A percentile compares a stretch with the other conserved stretches of the same genome.
phyloP scores from a whole-genome alignment of 345 rosid species.

The Ricinus communis region DNA sequence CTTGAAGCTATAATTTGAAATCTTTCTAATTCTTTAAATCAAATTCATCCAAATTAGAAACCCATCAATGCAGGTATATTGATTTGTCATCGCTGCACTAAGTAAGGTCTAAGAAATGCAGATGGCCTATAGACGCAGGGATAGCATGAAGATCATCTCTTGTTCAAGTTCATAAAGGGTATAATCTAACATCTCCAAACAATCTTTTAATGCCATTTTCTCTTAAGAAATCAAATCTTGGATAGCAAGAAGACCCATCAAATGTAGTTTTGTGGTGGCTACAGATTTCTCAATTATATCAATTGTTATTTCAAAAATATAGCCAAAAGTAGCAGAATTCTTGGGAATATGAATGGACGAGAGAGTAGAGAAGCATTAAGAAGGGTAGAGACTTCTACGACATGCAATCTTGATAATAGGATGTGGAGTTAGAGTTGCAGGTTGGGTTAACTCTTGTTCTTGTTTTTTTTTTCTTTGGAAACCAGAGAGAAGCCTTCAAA shows the following conservation, averaged over 20 bases:
- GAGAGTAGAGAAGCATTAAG: slow-evolving; percentile 7
- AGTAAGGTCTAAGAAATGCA: background rate
- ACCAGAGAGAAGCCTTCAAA: background rate
- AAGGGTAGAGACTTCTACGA: background rate
- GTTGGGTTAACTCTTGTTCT: background rate
- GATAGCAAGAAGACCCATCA: background rate
- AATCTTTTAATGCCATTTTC: slow-evolving; percentile 4
- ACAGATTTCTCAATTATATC: background rate
- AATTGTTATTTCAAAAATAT: background rate
- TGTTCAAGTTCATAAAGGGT: background rate
- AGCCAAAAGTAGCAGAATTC: background rate
- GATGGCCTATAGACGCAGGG: background rate
- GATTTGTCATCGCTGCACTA: slow-evolving; percentile 16
- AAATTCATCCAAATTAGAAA: slow-evolving; percentile 6
- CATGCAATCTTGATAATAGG: background rate
- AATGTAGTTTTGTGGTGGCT: background rate
- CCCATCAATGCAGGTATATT: slow-evolving; percentile 13
- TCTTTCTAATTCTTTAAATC: background rate
- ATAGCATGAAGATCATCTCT: slow-evolving; percentile 9
- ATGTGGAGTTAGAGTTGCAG: background rate
- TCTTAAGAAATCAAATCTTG: slow-evolving; percentile 5
- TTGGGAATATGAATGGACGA: background rate
- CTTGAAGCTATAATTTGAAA: background rate
- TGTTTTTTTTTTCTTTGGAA: background rate
- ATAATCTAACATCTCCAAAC: slow-evolving; percentile 6